Evolutionary conservation across 495 filamentous ascomycete species (phyloP), one percentile per base, ranked within the genome.

Genomic region (Friedmanniomyces simplex): DNA sequence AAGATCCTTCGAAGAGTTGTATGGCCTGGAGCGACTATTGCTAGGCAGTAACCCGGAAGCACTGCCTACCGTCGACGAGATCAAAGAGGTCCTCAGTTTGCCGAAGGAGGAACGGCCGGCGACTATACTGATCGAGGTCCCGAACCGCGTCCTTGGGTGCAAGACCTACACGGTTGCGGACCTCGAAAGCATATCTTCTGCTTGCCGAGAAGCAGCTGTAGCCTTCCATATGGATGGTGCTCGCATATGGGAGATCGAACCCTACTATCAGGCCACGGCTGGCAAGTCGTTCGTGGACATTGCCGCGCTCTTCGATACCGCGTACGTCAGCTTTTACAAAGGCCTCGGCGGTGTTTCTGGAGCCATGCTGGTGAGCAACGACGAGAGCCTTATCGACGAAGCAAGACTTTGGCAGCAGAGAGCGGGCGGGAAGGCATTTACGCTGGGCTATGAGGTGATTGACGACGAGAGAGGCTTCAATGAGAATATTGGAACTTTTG

Each of bases 301-400:
- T 22, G 54, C 14, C 4, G 14, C 7, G 11, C 43, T 62, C 4
- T 62, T 62, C 36, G 59, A 62, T 28, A 46, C 54, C 0, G 50
- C 54, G 3, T 62, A 62, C 30, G 54, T 62, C 18, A 48, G 39
- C 42, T 62, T 62, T 48, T 62, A 62, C 59, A 62, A 62, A 62
- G 59, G 39, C 4, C 20, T 62, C 18, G n/a, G 59, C 3, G 59
- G 59, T 16, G 41, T 21, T n/a, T 45, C 59, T 1, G 59, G 59
- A 8, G 54, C 59, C 8, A 54, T 58, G 59, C 50, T 62, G 13
- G 50, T 58, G 8, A 34, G 14, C 26, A 30, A 58, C 50, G 59
- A 62, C 13, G 28, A 49, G 28, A 12, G n/a, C 11, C 11, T 62
- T 5, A 58, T 62, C 18, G 28, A 32, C 13, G 59, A 62, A 26